Conservation (phyloP, 2,329 filamentous ascomycete genomes). For the Simplicillium aogashimaense region DNA sequence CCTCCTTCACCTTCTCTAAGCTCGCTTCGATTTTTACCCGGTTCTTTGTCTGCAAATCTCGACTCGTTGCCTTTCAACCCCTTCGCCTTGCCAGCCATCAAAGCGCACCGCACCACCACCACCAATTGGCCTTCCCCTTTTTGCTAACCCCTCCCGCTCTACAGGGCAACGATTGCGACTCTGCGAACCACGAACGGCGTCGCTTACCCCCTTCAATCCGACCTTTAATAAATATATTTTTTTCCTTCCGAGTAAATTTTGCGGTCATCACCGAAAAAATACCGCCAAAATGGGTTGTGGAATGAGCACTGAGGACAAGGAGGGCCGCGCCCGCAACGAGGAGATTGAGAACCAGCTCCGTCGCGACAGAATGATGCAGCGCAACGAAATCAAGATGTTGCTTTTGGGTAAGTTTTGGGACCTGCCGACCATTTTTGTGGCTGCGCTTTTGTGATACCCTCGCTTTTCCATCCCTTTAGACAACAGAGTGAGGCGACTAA, state of each 20-base stretch:
- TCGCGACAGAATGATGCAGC: conserved; percentile 96
- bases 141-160: conserved; percentile 6
- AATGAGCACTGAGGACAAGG: conserved; percentile 99
- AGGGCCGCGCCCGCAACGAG: conserved; percentile 99
- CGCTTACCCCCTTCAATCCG: not conserved
- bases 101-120: no score
- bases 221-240: not conserved
- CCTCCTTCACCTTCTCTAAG: not conserved
- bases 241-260: conserved; percentile 5
- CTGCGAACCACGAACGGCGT: not conserved
- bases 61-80: not conserved
- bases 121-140: conserved; percentile 4
- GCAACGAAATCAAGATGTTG: conserved; percentile 99
- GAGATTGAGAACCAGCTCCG: conserved; percentile 99
- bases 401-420: conserved; percentile 61
- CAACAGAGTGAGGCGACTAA: conserved; percentile 29
- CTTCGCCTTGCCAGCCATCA: not conserved
- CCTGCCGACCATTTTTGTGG: not conserved
- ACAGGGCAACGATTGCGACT: conserved; percentile 3
- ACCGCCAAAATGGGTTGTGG: conserved; percentile 90
- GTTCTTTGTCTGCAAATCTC: not conserved
- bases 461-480: not conserved
- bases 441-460: not conserved
- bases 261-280: conserved; percentile 10
- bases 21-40: not conserved